A percentile compares a stretch with the other conserved stretches of the same genome.
These are phyloP conservation scores for Trichoderma aggressivum DNA, from an alignment of 2,329 filamentous ascomycete species.

Conservation along the genomic window DNA sequence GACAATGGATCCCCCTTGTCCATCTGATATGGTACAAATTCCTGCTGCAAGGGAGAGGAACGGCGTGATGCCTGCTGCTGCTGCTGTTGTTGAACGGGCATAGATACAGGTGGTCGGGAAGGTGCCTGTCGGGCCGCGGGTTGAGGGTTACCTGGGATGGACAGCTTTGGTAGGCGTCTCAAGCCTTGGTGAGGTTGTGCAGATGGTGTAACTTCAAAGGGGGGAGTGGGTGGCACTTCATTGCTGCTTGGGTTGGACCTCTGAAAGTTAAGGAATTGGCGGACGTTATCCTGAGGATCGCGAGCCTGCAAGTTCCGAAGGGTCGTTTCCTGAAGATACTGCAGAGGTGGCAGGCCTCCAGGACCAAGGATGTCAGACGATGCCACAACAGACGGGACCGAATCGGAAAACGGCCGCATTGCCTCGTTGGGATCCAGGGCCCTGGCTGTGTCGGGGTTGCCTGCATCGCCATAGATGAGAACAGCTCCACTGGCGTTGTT, in stretches of 20 bases:
- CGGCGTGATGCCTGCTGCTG: slow-evolving; percentile 21
- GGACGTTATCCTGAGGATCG: slow-evolving; percentile 89
- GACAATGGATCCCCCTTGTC: slow-evolving; percentile 49
- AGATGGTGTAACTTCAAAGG: slow-evolving; percentile 60
- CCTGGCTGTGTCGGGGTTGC: slow-evolving; percentile 65
- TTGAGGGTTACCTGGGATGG: slow-evolving; percentile 48
- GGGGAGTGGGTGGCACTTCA: slow-evolving; percentile 66
- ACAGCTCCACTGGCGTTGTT: slow-evolving; percentile 58
- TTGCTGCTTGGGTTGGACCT: slow-evolving; percentile 47
- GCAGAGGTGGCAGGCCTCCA: slow-evolving; percentile 57
- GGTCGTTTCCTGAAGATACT: slow-evolving; percentile 68
- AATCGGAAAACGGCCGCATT: slow-evolving; percentile 68
- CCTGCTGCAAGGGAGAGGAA: slow-evolving; percentile 24
- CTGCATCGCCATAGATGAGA: slow-evolving; percentile 74
- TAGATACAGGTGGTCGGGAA: slow-evolving; percentile 29
- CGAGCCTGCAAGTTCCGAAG: slow-evolving; percentile 67
- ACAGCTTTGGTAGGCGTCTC: slow-evolving; percentile 58
- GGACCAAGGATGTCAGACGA: slow-evolving; percentile 88
- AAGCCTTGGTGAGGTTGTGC: slow-evolving; percentile 52
- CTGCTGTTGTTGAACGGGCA: slow-evolving; percentile 23
- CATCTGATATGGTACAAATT: slow-evolving; percentile 52
- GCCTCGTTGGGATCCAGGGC: slow-evolving; percentile 54
- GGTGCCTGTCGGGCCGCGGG: slow-evolving; percentile 28
- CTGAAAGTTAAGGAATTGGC: slow-evolving; percentile 87
- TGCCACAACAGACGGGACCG: slow-evolving; percentile 77